Conservation (phyloP, 2,329 filamentous ascomycete species). For the Fusarium compactum region DNA sequence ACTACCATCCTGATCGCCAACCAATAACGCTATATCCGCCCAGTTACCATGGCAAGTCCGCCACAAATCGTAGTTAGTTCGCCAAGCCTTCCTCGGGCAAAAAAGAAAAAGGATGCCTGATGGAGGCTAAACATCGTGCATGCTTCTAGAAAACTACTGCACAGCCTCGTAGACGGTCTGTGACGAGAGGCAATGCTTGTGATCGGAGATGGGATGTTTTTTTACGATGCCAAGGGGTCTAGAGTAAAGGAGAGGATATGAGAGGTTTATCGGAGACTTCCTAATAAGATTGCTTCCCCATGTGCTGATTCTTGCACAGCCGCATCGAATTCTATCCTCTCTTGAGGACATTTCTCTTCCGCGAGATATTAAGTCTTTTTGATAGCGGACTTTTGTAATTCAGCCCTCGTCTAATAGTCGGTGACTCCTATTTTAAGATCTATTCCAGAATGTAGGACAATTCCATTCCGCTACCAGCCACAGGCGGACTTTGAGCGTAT, state of each 20-base stretch:
- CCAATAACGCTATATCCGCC: not conserved
- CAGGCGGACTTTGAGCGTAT: conserved; percentile 11
- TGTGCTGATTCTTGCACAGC: not conserved
- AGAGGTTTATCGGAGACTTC: not conserved
- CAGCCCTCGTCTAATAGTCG: not conserved
- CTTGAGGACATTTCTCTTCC: not conserved
- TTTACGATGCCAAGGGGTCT: not conserved
- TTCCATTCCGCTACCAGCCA: not conserved
- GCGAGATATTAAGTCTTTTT: no score
- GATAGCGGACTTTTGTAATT: not conserved
- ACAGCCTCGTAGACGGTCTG: not conserved
- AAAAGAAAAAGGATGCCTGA: not conserved
- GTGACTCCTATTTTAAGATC: not conserved
- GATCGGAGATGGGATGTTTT: not conserved
- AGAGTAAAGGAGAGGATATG: not conserved
- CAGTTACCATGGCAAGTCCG: not conserved
- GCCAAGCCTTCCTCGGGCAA: not conserved
- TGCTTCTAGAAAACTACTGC: not conserved
- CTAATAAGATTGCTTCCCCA: conserved; percentile 5
- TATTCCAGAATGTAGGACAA: not conserved
- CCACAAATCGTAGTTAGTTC: not conserved
- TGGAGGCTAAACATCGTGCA: not conserved
- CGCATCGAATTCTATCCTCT: not conserved
- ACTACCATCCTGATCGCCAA: not conserved
- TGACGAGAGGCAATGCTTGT: not conserved